These are phyloP conservation scores for Trichoderma arundinaceum DNA, from an alignment of 2,329 filamentous ascomycete species.

Conservation along the genomic window DNA sequence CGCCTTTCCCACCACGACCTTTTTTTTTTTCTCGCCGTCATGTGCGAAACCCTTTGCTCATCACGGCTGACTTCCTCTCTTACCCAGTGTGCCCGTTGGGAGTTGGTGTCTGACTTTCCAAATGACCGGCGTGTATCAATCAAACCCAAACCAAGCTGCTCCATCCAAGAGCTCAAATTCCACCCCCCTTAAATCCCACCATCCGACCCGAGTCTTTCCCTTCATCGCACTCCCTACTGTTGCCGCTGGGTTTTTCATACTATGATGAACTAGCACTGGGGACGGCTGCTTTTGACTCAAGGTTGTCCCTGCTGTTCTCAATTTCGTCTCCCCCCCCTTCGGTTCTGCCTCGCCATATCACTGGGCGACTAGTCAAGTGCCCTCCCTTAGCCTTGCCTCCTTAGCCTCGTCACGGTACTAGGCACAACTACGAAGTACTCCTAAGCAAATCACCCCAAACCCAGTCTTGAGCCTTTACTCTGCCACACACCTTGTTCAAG, in stretches of 20 bases:
- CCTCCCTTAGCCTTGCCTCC: conserved; percentile 16
- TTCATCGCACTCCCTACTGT: not conserved
- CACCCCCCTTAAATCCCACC: not conserved
- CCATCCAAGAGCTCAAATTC: not conserved
- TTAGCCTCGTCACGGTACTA: conserved; percentile 13
- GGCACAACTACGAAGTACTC: not conserved
- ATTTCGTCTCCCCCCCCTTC: not conserved
- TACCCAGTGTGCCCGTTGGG: not conserved
- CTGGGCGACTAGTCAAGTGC: not conserved
- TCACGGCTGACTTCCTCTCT: not conserved
- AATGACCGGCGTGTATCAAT: not conserved
- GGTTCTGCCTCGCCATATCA: not conserved
- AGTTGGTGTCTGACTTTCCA: not conserved
- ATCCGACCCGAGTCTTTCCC: not conserved
- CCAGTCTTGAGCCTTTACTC: not conserved
- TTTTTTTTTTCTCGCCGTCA: not conserved
- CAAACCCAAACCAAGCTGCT: not conserved
- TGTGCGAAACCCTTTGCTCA: not conserved
- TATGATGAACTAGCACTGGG: not conserved
- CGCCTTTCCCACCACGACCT: not conserved
- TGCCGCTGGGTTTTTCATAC: not conserved
- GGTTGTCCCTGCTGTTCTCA: conserved; percentile 13
- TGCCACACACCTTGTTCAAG: not conserved
- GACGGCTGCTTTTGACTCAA: conserved; percentile 10
- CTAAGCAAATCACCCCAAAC: not conserved